Evolutionary conservation across 371 early-diverging fungal genomes (phyloP).

Genomic region (Syncephalis fuscata): DNA sequence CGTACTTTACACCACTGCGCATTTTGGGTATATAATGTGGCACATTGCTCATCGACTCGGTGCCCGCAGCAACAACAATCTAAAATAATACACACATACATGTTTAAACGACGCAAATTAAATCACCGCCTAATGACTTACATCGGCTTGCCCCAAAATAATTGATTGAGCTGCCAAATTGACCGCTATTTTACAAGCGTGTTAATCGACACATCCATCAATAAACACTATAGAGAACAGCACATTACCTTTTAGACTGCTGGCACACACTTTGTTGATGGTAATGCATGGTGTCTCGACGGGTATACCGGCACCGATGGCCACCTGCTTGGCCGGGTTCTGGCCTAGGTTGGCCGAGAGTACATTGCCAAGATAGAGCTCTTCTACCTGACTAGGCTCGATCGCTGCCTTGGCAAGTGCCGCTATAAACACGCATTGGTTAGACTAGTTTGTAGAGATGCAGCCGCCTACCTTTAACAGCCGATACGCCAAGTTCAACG

Average conservation of each 20-base stretch:
- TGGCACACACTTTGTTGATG: conserved; percentile 97
- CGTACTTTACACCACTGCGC: conserved; percentile 35
- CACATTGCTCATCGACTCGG: conserved; percentile 94
- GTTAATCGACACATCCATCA: neutral
- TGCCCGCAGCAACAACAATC: conserved; percentile 79
- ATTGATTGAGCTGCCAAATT: conserved; percentile 74
- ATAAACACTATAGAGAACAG: conserved; percentile 2
- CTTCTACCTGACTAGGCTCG: conserved; percentile 52
- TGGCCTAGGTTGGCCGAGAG: conserved; percentile 79
- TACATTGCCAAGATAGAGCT: conserved; percentile 79
- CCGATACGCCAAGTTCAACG: conserved; percentile 71
- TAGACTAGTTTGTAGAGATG: neutral
- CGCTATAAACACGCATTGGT: too few relatives aligned
- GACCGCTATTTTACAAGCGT: conserved; percentile 31
- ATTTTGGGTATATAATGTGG: conserved; percentile 47
- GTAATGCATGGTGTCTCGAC: conserved; percentile 68
- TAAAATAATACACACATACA: too few relatives aligned
- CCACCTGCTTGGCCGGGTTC: conserved; percentile 92
- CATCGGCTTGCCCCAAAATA: conserved; percentile 16
- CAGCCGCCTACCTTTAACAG: conserved; percentile 58
- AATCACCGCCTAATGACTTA: conserved; percentile 3
- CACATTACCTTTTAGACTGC: conserved; percentile 76
- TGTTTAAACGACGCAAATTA: too few relatives aligned
- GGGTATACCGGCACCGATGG: conserved; percentile 72
- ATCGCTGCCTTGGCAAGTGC: conserved; percentile 57